phyloP scores from a whole-genome alignment of 2,329 filamentous ascomycete species.

The Neophaeococcomyces mojaviensis region DNA sequence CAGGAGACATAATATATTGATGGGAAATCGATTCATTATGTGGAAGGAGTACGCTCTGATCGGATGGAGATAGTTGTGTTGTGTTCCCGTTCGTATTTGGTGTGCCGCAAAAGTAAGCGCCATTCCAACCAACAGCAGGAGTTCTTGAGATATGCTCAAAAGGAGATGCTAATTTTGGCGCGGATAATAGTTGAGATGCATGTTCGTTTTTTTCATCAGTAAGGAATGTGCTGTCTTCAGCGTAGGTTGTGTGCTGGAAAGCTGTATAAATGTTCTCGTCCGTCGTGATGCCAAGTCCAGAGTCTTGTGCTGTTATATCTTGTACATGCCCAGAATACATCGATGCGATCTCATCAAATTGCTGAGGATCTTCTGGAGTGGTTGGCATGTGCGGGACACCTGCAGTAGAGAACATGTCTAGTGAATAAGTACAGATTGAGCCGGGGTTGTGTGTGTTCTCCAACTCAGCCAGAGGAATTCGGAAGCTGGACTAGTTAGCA shows the following conservation, averaged over 20 bases:
- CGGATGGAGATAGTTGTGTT: background rate
- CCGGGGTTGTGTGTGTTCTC: background rate
- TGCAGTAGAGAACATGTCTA: background rate
- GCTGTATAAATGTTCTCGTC: conserved; percentile 1
- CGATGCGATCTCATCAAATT: background rate
- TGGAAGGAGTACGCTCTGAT: background rate
- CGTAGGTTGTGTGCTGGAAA: background rate
- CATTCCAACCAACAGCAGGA: background rate
- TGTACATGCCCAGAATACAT: background rate
- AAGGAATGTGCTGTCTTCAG: background rate
- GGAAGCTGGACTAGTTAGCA: background rate
- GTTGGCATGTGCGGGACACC: background rate
- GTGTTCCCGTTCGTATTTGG: background rate
- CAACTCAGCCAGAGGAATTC: background rate
- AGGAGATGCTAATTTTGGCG: background rate
- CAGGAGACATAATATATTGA: conserved; percentile 1
- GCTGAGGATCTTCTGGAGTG: background rate
- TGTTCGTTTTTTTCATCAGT: background rate
- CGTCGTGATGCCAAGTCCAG: conserved; percentile 4
- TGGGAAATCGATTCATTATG: background rate
- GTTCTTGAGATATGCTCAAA: background rate
- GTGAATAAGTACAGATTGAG: background rate
- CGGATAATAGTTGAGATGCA: background rate
- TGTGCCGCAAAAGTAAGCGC: background rate
- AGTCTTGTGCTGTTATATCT: background rate